Percentiles rank a stretch among this genome's conserved stretches.
Evolutionary conservation across 2,329 filamentous ascomycete genomes (phyloP).

Genomic region (Purpureocillium lavendulum): DNA sequence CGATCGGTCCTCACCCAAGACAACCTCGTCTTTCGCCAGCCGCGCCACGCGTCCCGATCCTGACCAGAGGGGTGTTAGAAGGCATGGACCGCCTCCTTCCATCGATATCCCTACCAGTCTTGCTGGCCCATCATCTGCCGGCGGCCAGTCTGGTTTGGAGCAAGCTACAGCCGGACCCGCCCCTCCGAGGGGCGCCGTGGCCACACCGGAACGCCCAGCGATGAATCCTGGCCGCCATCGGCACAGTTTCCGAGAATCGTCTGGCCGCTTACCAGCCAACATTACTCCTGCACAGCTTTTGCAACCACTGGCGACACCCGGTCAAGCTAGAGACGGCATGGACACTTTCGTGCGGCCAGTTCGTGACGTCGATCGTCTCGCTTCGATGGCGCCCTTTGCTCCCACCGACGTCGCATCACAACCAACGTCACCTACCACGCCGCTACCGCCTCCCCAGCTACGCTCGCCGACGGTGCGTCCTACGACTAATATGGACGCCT

Average conservation of each 20-base stretch:
- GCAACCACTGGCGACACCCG: constrained; percentile 59
- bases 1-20: constrained; percentile 37
- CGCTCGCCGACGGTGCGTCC: constrained; percentile 46
- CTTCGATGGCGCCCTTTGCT: constrained; percentile 68
- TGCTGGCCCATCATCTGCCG: constrained; percentile 26
- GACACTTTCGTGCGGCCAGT: constrained; percentile 75
- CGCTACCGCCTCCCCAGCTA: constrained; percentile 58
- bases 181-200: constrained; percentile 5
- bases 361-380: constrained; percentile 72
- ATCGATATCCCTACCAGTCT: constrained; percentile 40
- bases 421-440: constrained; percentile 84
- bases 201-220: constrained; percentile 10
- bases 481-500: constrained; percentile 42
- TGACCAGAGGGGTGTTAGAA: constrained; percentile 56
- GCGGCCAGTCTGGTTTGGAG: constrained; percentile 16
- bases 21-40: constrained; percentile 43
- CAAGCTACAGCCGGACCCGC: constrained; percentile 7
- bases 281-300: constrained; percentile 37
- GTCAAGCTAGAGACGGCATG: constrained; percentile 57
- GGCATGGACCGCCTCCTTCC: constrained; percentile 75
- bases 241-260: constrained; percentile 41
- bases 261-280: constrained; percentile 39
- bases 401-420: constrained; percentile 71
- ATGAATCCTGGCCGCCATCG: constrained; percentile 33
- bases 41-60: constrained; percentile 44